These are phyloP conservation scores for Cordyceps militaris DNA, from an alignment of 2,329 filamentous ascomycete species.

Conservation along the genomic window DNA sequence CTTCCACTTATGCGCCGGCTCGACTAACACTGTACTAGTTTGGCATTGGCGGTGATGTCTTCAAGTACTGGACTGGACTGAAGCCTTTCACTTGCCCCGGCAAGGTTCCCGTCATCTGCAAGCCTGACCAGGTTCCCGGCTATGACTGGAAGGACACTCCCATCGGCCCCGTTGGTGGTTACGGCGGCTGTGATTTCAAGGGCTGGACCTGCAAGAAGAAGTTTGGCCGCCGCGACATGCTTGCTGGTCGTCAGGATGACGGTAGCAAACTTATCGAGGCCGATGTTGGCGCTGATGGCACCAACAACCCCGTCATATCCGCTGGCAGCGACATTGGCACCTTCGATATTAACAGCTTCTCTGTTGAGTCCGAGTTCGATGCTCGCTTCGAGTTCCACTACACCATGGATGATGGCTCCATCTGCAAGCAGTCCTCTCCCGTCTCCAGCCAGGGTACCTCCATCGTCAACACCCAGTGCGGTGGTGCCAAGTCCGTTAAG, in stretches of 20 bases:
- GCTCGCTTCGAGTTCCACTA: constrained; percentile 81
- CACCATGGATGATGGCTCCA: constrained; percentile 72
- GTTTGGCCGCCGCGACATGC: constrained; percentile 48
- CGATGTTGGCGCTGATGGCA: constrained; percentile 35
- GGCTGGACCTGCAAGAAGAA: constrained; percentile 64
- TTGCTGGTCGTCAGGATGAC: constrained; percentile 42
- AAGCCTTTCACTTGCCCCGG: constrained; percentile 57
- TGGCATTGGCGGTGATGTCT: constrained; percentile 13
- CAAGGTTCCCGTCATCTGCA: constrained; percentile 74
- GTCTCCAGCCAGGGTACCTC: constrained; percentile 63
- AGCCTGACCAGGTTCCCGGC: constrained; percentile 58
- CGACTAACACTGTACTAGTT: constrained; percentile 15
- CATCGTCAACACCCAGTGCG: constrained; percentile 81
- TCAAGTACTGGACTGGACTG: constrained; percentile 23
- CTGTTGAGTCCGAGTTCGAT: constrained; percentile 68
- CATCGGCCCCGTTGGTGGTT: constrained; percentile 54
- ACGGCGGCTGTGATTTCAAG: constrained; percentile 66
- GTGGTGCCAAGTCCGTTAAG: constrained; percentile 76
- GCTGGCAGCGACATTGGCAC: constrained; percentile 28
- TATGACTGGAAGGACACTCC: constrained; percentile 64
- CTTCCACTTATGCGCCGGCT: background rate
- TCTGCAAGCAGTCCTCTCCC: constrained; percentile 68
- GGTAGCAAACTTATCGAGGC: constrained; percentile 56
- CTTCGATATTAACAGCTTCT: constrained; percentile 71
- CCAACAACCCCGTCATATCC: constrained; percentile 28